Evolutionary conservation across 257 asterid species (phyloP), one percentile per base, ranked within the genome.

Genomic region (Lavandula angustifolia): DNA sequence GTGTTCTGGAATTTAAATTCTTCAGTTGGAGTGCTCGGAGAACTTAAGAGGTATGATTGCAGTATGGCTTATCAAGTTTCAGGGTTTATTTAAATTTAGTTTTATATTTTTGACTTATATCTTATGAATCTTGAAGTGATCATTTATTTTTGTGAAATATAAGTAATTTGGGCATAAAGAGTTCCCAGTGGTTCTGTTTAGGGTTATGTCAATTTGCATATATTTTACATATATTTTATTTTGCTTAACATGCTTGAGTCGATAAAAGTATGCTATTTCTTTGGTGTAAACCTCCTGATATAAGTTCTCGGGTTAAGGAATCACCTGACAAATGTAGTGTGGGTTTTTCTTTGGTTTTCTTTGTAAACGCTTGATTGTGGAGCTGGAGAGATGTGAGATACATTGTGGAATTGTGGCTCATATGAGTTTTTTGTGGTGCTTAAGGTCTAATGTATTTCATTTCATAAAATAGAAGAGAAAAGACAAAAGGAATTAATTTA

Each of bases 1-100:
- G 83, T 80, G 87, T 75, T 79, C 76, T 73, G 81, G 80, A 70
- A 69, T 73, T 46, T 76, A 53, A 72, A 64, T 78, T 55, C 41
- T 51, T 41, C 76, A 66, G 79, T 66, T 77, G 57, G 74, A 54
- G 67, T 58, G 68, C 65, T 72, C 52, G 5, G 48, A 73, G 50
- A 37, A 70, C 68, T 73, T 22, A 51, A 50, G 76, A 78, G 94
- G 94, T 89, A 74, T 64, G 16, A 18, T 48, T 66, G 7, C 61
- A n/a, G 27, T 31, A 29, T 62, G 52, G 62, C 48, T 46, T 56
- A 16, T 38, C 50, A 37, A 29, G 50, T 34, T 59, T 59, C 44
- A 6, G 16, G 43, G 37, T 58, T 12, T 69, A 52, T 14, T 31
- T 14, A 3, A 58, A 42, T 50, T 72, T 67, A 22, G 62, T 47